Percentiles rank a stretch among this genome's conserved stretches.
Evolutionary conservation across 2,329 filamentous ascomycete genomes (phyloP).

Genomic region (Colletotrichum simmondsii): DNA sequence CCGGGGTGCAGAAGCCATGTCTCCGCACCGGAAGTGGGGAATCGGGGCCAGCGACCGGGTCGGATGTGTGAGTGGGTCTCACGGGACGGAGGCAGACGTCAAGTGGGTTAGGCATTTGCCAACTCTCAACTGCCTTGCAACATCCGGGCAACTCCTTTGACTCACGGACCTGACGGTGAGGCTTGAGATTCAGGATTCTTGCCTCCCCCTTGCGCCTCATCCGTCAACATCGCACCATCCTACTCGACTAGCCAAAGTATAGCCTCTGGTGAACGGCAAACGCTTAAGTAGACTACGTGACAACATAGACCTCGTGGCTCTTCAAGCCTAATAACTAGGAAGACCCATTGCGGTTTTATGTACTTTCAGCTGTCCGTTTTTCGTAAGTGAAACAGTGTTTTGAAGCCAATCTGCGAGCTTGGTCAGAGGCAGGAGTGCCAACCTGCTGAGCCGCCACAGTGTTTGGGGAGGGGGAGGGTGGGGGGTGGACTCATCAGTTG

Average conservation of each 20-base stretch:
- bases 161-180: background rate
- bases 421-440: background rate
- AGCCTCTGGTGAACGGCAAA: background rate
- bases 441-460: background rate
- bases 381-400: background rate
- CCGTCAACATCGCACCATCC: background rate
- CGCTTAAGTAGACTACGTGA: background rate
- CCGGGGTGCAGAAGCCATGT: background rate
- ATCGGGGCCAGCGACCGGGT: background rate
- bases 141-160: background rate
- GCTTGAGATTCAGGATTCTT: background rate
- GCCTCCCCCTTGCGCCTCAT: background rate
- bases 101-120: background rate
- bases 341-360: background rate
- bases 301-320: background rate
- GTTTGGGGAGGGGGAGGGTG: background rate
- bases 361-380: background rate
- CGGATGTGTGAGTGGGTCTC: slow-evolving; percentile 1
- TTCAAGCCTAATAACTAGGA: background rate
- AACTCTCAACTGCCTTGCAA: background rate
- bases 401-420: background rate
- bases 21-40: slow-evolving; percentile 1
- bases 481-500: background rate
- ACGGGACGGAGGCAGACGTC: slow-evolving; percentile 11
- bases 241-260: background rate